Base-by-base conservation (phyloP, 192 early-diverging fungal species). In the Backusella australiensis region DNA sequence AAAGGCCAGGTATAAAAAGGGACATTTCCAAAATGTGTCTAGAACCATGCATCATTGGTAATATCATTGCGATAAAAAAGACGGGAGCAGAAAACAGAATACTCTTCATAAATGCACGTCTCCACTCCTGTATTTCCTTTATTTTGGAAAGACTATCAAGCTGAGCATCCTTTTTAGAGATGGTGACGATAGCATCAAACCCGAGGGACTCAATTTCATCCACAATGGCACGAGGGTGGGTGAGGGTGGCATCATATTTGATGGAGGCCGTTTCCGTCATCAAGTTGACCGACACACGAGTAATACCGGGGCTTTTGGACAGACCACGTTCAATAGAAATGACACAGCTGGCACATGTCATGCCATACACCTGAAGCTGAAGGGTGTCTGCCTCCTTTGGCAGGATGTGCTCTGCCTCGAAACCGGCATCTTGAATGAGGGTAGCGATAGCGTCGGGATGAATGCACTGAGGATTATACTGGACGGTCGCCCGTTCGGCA, bases 331-430 rank as follows among this genome's bases (percentile, higher is more conserved):
- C 89, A 67, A 98, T 90, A 5, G 91, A 82, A 32, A 82, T 85
- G 19, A 96, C 93, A 82, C 96, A 98, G n/a, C 94, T 92, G 1
- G 90, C 89, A 56, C 96, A 98, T 0, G 94, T 93, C 92, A 98
- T 94, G 0, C 96, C 96, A 34, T 84, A 82, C 38, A 96, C 52
- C 19, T 74, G 56, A 38, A 77, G 73, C 12, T 79, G 71, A 15
- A 77, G 32, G 0, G 32, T 49, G 34, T 77, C 53, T 2, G 38
- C 65, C 41, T 67, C 41, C 15, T 68, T 68, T 46, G 29, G 32
- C n/a, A 36, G 71, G 76, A 77, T 14, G 46, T 63, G 0, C 46
- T 34, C 21, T 85, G 96, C 94, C 29, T 90, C 88, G 74, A 98
- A 98, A 19, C 97, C 97, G 63, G 93, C 83, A 38, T 89, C 90